Evolutionary conservation across 164 flowering plant species (phyloP).

Genomic region (Litsea cubeba): DNA sequence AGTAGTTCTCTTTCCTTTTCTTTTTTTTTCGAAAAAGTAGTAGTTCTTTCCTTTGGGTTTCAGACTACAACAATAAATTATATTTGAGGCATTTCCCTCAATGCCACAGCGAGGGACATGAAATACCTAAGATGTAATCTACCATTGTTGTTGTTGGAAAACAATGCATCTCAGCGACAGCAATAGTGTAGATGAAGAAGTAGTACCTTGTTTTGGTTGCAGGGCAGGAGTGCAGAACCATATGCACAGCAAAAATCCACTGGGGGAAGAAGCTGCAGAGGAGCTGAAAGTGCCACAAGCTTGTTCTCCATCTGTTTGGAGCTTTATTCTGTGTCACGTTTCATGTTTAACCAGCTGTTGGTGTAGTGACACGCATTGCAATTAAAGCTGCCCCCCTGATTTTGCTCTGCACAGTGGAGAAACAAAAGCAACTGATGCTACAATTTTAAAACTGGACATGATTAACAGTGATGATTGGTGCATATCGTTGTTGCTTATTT

Average conservation of each 20-base stretch:
- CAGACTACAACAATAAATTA: too few relatives aligned
- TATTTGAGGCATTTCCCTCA: neutral
- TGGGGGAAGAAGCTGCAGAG: constrained; percentile 66
- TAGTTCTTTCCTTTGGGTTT: too few relatives aligned
- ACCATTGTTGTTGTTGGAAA: constrained; percentile 44
- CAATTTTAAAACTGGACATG: too few relatives aligned
- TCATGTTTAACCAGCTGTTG: too few relatives aligned
- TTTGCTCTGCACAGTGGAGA: too few relatives aligned
- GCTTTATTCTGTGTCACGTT: too few relatives aligned
- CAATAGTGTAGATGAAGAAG: neutral
- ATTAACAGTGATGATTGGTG: too few relatives aligned
- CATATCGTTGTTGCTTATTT: too few relatives aligned
- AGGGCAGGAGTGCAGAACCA: constrained; percentile 87
- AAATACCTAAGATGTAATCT: constrained; percentile 83
- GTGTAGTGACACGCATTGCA: too few relatives aligned
- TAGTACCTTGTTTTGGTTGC: constrained; percentile 59
- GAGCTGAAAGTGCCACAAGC: constrained; percentile 27
- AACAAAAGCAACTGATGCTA: too few relatives aligned
- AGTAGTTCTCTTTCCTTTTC: too few relatives aligned
- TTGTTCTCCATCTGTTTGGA: neutral
- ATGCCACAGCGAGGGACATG: constrained; percentile 89
- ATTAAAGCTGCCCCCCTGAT: neutral
- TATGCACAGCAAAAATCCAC: constrained; percentile 83
- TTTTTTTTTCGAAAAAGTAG: too few relatives aligned
- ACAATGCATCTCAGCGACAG: neutral